Evolutionary conservation across 2,329 filamentous ascomycete species (phyloP), one percentile per base, ranked within the genome.

Genomic region (Tolypocladium cylindrosporum): DNA sequence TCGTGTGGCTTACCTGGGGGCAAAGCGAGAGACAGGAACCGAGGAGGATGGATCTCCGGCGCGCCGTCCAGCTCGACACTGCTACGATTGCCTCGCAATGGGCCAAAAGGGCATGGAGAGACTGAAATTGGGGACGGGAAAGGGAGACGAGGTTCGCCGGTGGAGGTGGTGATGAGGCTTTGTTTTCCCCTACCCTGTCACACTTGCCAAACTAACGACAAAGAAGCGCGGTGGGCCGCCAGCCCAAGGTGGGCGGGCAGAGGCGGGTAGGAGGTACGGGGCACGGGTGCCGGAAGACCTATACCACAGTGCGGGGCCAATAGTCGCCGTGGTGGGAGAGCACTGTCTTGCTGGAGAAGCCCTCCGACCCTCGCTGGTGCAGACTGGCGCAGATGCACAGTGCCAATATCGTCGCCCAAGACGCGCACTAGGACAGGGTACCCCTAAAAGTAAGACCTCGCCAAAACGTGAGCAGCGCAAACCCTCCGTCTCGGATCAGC

Each of bases 21-120:
- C 60, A 60, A 63, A 64, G 64, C 61, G 62, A 66, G 61, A 60
- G 62, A 61, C 61, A 63, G 62, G 62, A 63, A 64, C 62, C 57
- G 59, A 64, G 63, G 57, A 59, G 60, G 54, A 51, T 59, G 57
- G 55, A 59, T 68, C 64, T 65, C 66, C 64, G 63, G 61, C 63
- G 66, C 65, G 63, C 66, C 67, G 63, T 69, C 70, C 70, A 73
- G 71, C 71, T 72, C 69, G 64, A 66, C 64, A 63, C 67, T 67
- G 66, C 65, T 69, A 71, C 63, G 66, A 71, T 67, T 72, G 71
- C 71, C 70, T 73, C 70, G 67, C 67, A 73, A 73, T 71, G 70
- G 68, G 69, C 72, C 66, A 65, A 66, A 67, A 65, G 63, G 63
- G 67, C 68, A 72, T 68, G 67, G 65, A 67, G 67, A 65, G 64